Evolutionary conservation across 306 rosid genomes (phyloP).

Genomic region (Ochetophila trinervis): DNA sequence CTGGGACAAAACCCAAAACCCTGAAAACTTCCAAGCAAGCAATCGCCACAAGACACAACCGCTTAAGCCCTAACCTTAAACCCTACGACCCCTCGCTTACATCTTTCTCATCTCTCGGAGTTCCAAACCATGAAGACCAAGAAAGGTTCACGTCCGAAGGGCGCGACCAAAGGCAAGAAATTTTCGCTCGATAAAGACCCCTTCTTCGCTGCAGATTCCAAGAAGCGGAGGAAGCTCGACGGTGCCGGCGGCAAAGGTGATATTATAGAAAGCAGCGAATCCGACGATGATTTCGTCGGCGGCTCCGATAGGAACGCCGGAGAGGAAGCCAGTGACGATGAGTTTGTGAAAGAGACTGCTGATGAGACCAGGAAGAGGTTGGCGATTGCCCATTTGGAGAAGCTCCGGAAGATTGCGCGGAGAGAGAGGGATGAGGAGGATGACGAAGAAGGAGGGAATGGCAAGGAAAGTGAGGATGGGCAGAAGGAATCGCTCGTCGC

Average conservation of each 20-base stretch:
- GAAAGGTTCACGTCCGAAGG: conserved; percentile 33
- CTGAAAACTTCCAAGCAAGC: too few species aligned
- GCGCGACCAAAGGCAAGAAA: conserved; percentile 29
- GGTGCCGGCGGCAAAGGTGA: conserved; percentile 30
- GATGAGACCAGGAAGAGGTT: conserved; percentile 70
- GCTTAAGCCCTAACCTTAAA: too few species aligned
- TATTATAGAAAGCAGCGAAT: conserved; percentile 57
- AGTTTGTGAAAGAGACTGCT: conserved; percentile 47
- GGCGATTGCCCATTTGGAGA: conserved; percentile 47
- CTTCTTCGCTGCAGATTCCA: conserved; percentile 51
- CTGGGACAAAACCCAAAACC: too few species aligned
- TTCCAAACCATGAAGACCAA: conserved; percentile 27
- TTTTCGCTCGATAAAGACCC: conserved; percentile 41
- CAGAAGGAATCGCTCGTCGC: conserved; percentile 69
- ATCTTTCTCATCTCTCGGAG: not conserved
- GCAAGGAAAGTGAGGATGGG: conserved; percentile 41
- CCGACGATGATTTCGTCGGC: conserved; percentile 48
- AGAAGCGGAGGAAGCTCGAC: conserved; percentile 49
- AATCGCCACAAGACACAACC: too few species aligned
- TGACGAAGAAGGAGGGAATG: conserved; percentile 29
- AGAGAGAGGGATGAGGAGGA: conserved; percentile 49
- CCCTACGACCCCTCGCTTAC: too few species aligned
- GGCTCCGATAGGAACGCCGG: conserved; percentile 21
- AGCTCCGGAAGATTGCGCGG: conserved; percentile 34
- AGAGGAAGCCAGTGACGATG: conserved; percentile 25